phyloP scores from a whole-genome alignment of 306 rosid genomes.

The Comarum palustre region DNA sequence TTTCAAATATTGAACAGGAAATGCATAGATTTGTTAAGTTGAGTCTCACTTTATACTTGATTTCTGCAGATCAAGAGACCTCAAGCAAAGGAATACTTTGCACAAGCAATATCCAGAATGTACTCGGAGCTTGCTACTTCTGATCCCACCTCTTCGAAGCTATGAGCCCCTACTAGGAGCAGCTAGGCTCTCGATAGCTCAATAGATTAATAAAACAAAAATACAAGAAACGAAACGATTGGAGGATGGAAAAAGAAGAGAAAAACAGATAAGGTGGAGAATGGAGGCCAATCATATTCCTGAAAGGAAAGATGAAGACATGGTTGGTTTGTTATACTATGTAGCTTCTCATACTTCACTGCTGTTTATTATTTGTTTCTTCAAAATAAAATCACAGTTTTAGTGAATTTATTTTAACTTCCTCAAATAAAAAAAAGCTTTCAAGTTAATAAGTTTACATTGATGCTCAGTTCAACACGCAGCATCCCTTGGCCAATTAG shows the following conservation, averaged over 20 bases:
- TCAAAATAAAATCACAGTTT: conserved; percentile 3
- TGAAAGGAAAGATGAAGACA: neutral
- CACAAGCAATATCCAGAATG: conserved; percentile 65
- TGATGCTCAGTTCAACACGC: neutral
- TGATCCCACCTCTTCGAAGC: conserved; percentile 47
- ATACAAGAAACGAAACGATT: neutral
- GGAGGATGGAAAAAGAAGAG: neutral
- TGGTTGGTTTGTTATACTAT: no score
- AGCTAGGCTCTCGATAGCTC: neutral
- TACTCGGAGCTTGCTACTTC: conserved; percentile 60
- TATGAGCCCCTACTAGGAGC: conserved; percentile 15
- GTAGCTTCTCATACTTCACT: neutral
- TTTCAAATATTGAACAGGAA: conserved; percentile 5
- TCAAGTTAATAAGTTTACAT: neutral
- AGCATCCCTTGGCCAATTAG: neutral
- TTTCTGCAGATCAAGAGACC: conserved; percentile 76
- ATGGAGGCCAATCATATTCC: neutral
- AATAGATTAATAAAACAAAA: neutral
- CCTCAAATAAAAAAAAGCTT: neutral
- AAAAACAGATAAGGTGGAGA: conserved; percentile 1
- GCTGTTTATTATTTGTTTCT: neutral
- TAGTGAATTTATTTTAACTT: neutral
- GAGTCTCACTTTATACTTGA: conserved; percentile 11
- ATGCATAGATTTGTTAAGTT: neutral
- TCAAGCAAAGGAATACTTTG: conserved; percentile 80